Conservation (phyloP, 1,139 yeast species). For the Protomyces pachydermus region DNA sequence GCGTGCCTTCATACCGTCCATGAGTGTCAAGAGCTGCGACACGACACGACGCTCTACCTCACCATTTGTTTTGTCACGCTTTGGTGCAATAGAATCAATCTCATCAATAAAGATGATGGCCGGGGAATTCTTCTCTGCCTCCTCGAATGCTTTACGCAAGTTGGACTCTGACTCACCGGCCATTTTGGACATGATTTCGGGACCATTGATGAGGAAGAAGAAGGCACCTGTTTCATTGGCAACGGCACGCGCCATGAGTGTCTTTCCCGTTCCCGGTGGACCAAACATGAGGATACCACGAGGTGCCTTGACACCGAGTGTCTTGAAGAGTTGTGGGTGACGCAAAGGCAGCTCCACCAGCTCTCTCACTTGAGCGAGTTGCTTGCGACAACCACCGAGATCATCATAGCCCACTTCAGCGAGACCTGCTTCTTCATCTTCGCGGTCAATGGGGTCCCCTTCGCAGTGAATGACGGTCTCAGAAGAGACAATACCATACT, state of each 20-base stretch:
- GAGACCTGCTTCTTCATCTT: slow-evolving; percentile 93
- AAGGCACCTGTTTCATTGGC: slow-evolving; percentile 99
- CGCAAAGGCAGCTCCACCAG: slow-evolving; percentile 93
- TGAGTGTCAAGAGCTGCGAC: slow-evolving; percentile 88
- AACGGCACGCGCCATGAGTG: slow-evolving; percentile 99
- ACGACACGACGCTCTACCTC: slow-evolving; percentile 98
- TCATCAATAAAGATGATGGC: slow-evolving; percentile 96
- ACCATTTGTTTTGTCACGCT: slow-evolving; percentile 99
- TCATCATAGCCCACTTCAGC: slow-evolving; percentile 98
- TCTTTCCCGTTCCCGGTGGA: slow-evolving; percentile 98
- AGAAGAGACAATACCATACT: slow-evolving; percentile 95
- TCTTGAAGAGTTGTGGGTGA: slow-evolving; percentile 94
- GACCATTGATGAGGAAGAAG: slow-evolving; percentile 95
- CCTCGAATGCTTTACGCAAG: slow-evolving; percentile 96
- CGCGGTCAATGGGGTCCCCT: slow-evolving; percentile 98
- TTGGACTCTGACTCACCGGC: slow-evolving; percentile 99
- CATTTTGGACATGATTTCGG: slow-evolving; percentile 99
- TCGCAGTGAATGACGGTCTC: slow-evolving; percentile 97
- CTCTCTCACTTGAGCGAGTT: slow-evolving; percentile 97
- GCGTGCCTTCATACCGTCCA: slow-evolving; percentile 99
- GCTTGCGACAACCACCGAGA: slow-evolving; percentile 98
- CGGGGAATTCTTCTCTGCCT: slow-evolving; percentile 98
- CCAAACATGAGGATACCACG: slow-evolving; percentile 96
- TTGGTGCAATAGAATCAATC: slow-evolving; percentile 98
- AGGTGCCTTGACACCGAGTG: slow-evolving; percentile 96